Conservation (phyloP, 768 basidiomycete species). For the Psilocybe cubensis region DNA sequence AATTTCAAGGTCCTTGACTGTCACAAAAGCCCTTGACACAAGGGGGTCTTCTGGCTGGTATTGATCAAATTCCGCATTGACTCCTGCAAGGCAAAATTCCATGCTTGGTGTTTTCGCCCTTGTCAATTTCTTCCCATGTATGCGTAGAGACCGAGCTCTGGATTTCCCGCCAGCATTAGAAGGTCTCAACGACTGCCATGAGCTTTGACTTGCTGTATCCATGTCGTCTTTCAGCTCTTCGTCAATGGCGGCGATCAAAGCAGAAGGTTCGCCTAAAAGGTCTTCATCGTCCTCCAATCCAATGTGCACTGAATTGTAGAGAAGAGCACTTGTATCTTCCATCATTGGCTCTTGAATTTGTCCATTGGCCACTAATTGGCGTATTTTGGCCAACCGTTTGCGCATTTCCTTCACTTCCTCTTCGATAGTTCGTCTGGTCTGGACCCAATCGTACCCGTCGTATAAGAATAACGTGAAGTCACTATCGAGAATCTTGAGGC, state of each 20-base stretch:
- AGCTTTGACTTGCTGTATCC: constrained; percentile 79
- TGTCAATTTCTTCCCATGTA: constrained; percentile 64
- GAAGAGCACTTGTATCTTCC: constrained; percentile 71
- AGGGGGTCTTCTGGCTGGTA: constrained; percentile 57
- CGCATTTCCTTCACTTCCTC: constrained; percentile 89
- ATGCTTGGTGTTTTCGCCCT: constrained; percentile 82
- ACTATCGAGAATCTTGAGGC: constrained; percentile 59
- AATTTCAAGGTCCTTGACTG: constrained; percentile 80
- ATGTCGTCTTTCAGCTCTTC: constrained; percentile 80
- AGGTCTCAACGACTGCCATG: constrained; percentile 87
- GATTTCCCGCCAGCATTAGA: constrained; percentile 47
- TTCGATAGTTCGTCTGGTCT: constrained; percentile 86
- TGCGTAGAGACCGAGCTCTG: constrained; percentile 38
- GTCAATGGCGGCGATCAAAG: constrained; percentile 89
- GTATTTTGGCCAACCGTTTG: constrained; percentile 82
- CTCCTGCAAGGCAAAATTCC: constrained; percentile 74
- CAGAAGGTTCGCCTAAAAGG: constrained; percentile 67
- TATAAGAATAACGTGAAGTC: constrained; percentile 77
- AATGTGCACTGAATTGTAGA: constrained; percentile 95
- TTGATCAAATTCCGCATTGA: constrained; percentile 69
- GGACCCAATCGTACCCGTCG: constrained; percentile 93
- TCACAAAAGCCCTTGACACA: constrained; percentile 68
- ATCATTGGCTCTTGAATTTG: constrained; percentile 80
- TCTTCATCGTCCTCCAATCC: constrained; percentile 83
- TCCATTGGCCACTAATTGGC: constrained; percentile 89